Evolutionary conservation across 805 yeast species (phyloP), one percentile per base, ranked within the genome.

Genomic region (Maudiozyma barnettii): DNA sequence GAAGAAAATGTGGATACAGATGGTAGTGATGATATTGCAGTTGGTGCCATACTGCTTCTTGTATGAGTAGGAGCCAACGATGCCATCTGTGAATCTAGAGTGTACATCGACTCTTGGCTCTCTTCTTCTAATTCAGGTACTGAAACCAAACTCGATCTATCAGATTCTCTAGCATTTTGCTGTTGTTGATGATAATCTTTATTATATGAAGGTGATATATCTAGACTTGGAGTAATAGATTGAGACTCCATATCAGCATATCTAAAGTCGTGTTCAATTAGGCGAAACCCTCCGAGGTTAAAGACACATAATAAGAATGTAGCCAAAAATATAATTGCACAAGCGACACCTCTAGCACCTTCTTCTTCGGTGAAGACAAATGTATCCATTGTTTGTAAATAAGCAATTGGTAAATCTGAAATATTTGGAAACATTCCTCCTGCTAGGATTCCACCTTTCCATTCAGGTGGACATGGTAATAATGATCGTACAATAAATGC

Each of bases 261-360:
- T n/a, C 53, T 61, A 59, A 87, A 84, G 62, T 89, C 97, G 65
- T 74, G 69, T 48, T 79, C 84, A 20, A 88, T 72, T 47, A 89
- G 65, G 52, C 79, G 71, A 56, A 80, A 82, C 1, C 87, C 79
- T 9, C 96, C 96, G 35, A 83, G 61, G 55, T 85, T 83, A 67
- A 89, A 89, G n/a, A 86, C 76, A 58, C 74, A 68, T 39, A 81
- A 61, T 47, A 79, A 67, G 64, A 84, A 86, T 23, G 82, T 72
- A 2, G 87, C 82, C 40, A 82, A 70, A 55, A 83, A 84, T 29
- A 89, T 81, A 57, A 89, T 82, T 18, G 84, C 82, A 64, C 83
- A 85, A 0, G 96, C 93, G 20, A 84, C 82, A 21, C 96, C 97
- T 54, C 75, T 74, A 45, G 77, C 73, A 31, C 86, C 86, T 50